A percentile compares a stretch with the other conserved stretches of the same genome.
phyloP scores from a whole-genome alignment of 768 basidiomycete genomes.

The Trametes cingulata region DNA sequence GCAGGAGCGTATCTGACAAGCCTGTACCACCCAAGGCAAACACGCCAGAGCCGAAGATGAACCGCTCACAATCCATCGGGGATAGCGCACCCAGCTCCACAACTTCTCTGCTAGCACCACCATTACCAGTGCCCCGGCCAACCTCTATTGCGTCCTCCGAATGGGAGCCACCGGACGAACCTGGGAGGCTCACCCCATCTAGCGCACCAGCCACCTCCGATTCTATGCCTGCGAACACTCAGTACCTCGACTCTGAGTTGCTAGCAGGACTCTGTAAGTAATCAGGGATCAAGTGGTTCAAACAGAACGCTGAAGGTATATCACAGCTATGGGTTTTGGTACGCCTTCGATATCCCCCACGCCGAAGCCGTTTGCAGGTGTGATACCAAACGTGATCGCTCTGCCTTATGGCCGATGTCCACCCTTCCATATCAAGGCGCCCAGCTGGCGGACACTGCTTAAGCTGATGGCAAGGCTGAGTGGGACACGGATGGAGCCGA shows the following conservation, averaged over 20 bases:
- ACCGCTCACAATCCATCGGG: conserved; percentile 17
- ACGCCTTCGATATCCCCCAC: conserved; percentile 54
- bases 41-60: background rate
- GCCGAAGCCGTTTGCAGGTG: conserved; percentile 47
- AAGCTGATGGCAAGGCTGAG: conserved; percentile 75
- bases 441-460: conserved; percentile 72
- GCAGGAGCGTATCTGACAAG: conserved; percentile 18
- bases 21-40: conserved; percentile 6
- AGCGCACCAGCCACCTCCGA: background rate
- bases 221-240: conserved; percentile 12
- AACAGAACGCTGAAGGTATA: background rate
- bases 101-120: background rate
- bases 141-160: conserved; percentile 7
- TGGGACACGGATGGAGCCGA: conserved; percentile 68
- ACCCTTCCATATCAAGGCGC: conserved; percentile 71
- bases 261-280: conserved; percentile 54
- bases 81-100: background rate
- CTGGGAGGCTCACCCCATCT: background rate
- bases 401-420: conserved; percentile 69
- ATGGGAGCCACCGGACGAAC: background rate
- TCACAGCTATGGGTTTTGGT: conserved; percentile 66
- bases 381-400: conserved; percentile 73
- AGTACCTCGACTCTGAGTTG: conserved; percentile 28
- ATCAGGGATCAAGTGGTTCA: background rate
- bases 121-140: background rate